These are phyloP conservation scores for Eucalyptus paniculata DNA, from an alignment of 345 rosid genomes.

Conservation along the genomic window DNA sequence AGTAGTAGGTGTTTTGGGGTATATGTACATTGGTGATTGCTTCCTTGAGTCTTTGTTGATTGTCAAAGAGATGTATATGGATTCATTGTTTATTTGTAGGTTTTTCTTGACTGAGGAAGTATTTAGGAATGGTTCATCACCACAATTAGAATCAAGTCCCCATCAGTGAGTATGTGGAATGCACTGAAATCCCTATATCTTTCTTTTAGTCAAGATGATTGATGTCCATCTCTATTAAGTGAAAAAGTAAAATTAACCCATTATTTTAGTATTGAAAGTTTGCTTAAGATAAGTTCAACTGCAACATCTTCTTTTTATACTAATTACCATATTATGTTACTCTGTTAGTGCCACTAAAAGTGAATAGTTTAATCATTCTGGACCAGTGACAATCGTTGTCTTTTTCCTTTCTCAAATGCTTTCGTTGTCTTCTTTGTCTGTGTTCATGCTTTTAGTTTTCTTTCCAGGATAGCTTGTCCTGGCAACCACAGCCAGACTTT, in stretches of 20 bases:
- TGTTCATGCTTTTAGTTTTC: not conserved
- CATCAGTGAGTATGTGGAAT: not conserved
- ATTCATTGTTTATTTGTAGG: not conserved
- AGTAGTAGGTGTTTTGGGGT: not conserved
- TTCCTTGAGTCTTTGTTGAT: not conserved
- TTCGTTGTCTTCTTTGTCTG: not conserved
- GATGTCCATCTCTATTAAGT: not conserved
- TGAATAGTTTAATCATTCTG: not conserved
- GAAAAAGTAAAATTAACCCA: not conserved
- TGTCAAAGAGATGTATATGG: not conserved
- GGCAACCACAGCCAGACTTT: not conserved
- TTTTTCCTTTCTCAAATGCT: not conserved
- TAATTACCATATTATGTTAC: not conserved
- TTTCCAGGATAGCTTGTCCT: not conserved
- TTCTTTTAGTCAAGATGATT: not conserved
- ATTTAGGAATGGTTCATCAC: not conserved
- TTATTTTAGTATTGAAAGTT: not conserved
- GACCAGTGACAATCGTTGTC: not conserved
- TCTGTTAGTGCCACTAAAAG: not conserved
- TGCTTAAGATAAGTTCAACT: not conserved
- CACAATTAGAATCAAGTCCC: not conserved
- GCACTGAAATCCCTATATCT: not conserved
- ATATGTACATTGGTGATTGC: not conserved
- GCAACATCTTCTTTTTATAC: not conserved
- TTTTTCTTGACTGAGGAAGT: not conserved